Base-by-base conservation (phyloP, 106 monocot species). In the Amphibolis antarctica region DNA sequence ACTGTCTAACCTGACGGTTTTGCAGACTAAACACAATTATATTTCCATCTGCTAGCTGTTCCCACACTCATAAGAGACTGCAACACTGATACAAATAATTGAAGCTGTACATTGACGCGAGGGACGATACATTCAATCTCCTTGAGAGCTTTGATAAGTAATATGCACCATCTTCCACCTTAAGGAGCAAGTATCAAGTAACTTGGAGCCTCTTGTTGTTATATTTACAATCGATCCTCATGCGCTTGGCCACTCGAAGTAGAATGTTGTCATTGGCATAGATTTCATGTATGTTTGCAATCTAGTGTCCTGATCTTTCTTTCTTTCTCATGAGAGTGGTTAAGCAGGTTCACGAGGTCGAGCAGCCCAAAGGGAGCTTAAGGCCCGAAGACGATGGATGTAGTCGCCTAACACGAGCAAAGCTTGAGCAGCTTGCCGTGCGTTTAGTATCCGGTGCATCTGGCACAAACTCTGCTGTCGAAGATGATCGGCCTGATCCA, bases 331-430 rank as follows among this genome's bases (percentile, higher is more conserved):
- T 56, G 21, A 13, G 18, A 19, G 42, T 15, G 4, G 26, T 51
- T 61, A 80, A 1, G 73, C 30, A 44, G 79, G 59, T 25, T 88
- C 81, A 24, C 77, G 70, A 46, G 84, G 88, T 10, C 88, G 87
- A 7, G 85, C 85, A 52, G 71, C 79, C 88, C 92, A 92, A 6
- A 92, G 75, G 4, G 84, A 80, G 60, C 82, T 88, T 51, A 92
- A 67, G 26, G 87, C 80, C 23, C 92, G 88, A 23, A 88, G 77
- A 30, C 85, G 83, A n/a, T 88, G 92, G 64, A 75, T 68, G 30
- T 88, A 92, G 59, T 92, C 92, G 1, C 87, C 92, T 43, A 88
- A 78, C 9, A 82, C 81, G 45, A 96, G 82, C 61, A 96, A 75
- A 4, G 82, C 96, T n/a, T 82, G 69, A 10, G 89, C 96, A 19